A percentile compares a stretch with the other conserved stretches of the same genome.
Conservation (phyloP, 2,329 filamentous ascomycete species). For the Stagonosporopsis vannaccii region DNA sequence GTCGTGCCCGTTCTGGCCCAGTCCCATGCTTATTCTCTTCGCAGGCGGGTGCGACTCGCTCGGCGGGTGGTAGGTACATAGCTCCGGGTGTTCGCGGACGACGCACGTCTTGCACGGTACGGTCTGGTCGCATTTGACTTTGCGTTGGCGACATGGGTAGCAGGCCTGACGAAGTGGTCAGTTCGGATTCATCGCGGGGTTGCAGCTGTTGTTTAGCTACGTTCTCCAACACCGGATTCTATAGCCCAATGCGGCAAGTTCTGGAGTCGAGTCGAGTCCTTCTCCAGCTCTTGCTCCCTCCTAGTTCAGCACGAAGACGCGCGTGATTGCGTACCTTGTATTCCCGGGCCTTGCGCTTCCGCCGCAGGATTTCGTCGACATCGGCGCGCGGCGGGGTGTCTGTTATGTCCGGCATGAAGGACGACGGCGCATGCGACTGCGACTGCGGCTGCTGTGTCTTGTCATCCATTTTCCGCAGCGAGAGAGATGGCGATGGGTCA, state of each 20-base stretch:
- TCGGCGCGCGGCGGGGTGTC: conserved; percentile 54
- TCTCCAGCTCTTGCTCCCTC: background rate
- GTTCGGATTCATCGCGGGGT: conserved; percentile 23
- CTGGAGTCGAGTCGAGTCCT: conserved; percentile 14
- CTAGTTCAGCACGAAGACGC: background rate
- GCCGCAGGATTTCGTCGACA: conserved; percentile 58
- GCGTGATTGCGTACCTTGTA: conserved; percentile 52
- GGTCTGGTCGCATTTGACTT: conserved; percentile 57
- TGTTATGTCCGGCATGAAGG: conserved; percentile 41
- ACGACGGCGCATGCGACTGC: conserved; percentile 30
- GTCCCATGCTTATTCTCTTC: conserved; percentile 46
- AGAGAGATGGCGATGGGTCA: conserved; percentile 26
- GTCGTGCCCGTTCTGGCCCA: conserved; percentile 47
- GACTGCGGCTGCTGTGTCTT: conserved; percentile 29
- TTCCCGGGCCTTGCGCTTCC: conserved; percentile 60
- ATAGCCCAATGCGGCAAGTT: conserved; percentile 27
- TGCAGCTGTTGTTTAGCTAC: conserved; percentile 6
- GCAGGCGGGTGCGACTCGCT: conserved; percentile 51
- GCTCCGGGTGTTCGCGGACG: conserved; percentile 59
- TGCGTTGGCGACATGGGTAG: conserved; percentile 58
- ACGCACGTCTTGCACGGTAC: conserved; percentile 60
- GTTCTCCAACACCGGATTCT: conserved; percentile 20
- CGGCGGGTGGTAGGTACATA: conserved; percentile 55
- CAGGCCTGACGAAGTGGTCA: conserved; percentile 49
- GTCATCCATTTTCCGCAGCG: conserved; percentile 38